Evolutionary conservation across 1,284 basidiomycete species (phyloP), one percentile per base, ranked within the genome.

Genomic region (Coniferiporia weirii): DNA sequence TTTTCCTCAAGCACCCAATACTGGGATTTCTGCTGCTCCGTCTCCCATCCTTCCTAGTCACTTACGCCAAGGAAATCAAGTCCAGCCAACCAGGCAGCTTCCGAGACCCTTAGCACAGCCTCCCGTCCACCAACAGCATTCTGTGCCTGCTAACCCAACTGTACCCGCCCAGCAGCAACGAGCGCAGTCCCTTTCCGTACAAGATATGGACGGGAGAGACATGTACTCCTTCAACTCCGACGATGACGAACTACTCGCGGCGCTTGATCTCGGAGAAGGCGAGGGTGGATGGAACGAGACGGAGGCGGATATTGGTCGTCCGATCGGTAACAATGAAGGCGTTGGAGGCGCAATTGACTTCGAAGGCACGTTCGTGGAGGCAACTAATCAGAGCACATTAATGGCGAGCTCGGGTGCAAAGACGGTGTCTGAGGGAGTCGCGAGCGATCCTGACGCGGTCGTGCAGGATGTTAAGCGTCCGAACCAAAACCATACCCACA

Each of bases 171-270:
- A 20, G 17, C 52, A n/a, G n/a, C 52, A 54, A 32, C 47, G 12
- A 46, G 13, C 35, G 17, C 17, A 48, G 19, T 8, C 48, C 22
- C 22, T 20, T 7, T 13, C 43, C 40, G 12, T 52, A 13, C 34
- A 54, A 15, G 50, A 54, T 1, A 13, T 44, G 17, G 71, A 68
- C 2, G 10, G 34, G 9, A 67, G 71, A 5, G 82, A 84, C 17
- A 75, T 74, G 0, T 85, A 79, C 64, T 75, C 74, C 15, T 78
- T 85, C 64, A 71, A 73, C 50, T 84, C 82, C 0, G 83, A 89
- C 40, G 87, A 88, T 54, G 85, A 82, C 57, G 82, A 76, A 4
- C 78, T 87, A 62, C 72, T 84, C 43, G 83, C 83, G 22, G 71
- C 75, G 8, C 73, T 86, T 20, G 84, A 87, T 62, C 72, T 85